Evolutionary conservation across 345 rosid species (phyloP).

Genomic region (Cardamine resedifolia): DNA sequence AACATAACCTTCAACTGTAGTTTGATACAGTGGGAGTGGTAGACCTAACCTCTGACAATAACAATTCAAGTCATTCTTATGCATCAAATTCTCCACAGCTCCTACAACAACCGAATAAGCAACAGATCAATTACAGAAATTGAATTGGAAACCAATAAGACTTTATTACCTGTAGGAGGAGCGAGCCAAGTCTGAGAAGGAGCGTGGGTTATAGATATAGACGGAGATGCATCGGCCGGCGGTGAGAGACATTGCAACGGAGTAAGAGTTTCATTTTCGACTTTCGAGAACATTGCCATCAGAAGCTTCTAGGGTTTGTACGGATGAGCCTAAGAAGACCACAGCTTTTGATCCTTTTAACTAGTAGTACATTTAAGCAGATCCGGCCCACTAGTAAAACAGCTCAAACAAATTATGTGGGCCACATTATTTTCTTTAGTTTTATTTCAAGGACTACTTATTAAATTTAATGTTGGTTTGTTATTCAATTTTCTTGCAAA

Average conservation of each 20-base stretch:
- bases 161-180: neutral
- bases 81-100: neutral
- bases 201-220: neutral
- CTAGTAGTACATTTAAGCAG: neutral
- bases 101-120: neutral
- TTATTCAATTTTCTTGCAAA: too few species aligned
- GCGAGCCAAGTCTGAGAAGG: neutral
- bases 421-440: neutral
- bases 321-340: too few species aligned
- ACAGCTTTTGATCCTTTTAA: neutral
- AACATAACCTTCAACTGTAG: neutral
- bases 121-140: neutral
- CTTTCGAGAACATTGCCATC: neutral
- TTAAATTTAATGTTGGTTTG: too few species aligned
- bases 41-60: neutral
- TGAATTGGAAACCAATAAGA: neutral
- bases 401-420: neutral
- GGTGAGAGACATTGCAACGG: neutral
- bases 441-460: neutral
- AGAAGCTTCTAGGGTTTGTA: neutral
- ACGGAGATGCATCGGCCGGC: neutral
- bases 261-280: too few species aligned
- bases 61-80: conserved; percentile 6
- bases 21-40: neutral
- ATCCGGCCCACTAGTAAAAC: neutral